Base-by-base conservation (phyloP, 2,329 filamentous ascomycete species). In the Aspergillus sp. region DNA sequence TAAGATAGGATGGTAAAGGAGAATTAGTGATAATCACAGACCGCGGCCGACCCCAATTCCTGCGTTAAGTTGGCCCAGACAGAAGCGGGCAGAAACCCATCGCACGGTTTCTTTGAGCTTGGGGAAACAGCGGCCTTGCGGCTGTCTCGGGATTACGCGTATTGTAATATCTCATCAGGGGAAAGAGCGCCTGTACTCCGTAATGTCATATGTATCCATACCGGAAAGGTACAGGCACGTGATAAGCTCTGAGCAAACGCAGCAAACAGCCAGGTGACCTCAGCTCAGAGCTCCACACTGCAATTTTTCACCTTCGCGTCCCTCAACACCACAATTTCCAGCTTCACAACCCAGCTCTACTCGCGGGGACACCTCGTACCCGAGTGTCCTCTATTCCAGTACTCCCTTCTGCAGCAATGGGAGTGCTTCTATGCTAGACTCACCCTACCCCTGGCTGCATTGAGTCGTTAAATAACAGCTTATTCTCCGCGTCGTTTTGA, bases 71-170 rank as follows among this genome's bases (percentile, higher is more conserved):
- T 47, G 53, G 23, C 25, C 43, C 17, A 41, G 30, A 41, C 31
- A 62, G 75, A 77, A 77, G 71, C 69, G 64, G 75, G 74, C 74
- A 73, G 75, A 77, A 77, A 64, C 74, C 54, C 64, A 73, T 76
- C 66, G 25, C 25, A 28, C 25, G 4, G 73, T 72, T 63, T 62
- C 65, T 60, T 60, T 66, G 60, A 50, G 47, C 43, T 28, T n/a
- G 7, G 13, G 50, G 50, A 49, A 45, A 17, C n/a, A 38, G 51
- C 25, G 52, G n/a, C 25, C 7, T 5, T 22, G 25, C 57, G 47
- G 48, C 38, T 51, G 54, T 54, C 53, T 54, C 49, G 41, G 30
- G 5, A 53, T 43, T 61, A 57, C 59, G 15, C 19, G 47, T 60
- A 60, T 25, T 43, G 23, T 38, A 50, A 17, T 13, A n/a, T 47